Evolutionary conservation across 345 rosid genomes (phyloP), one percentile per base, ranked within the genome.

Genomic region (Mangifera indica): DNA sequence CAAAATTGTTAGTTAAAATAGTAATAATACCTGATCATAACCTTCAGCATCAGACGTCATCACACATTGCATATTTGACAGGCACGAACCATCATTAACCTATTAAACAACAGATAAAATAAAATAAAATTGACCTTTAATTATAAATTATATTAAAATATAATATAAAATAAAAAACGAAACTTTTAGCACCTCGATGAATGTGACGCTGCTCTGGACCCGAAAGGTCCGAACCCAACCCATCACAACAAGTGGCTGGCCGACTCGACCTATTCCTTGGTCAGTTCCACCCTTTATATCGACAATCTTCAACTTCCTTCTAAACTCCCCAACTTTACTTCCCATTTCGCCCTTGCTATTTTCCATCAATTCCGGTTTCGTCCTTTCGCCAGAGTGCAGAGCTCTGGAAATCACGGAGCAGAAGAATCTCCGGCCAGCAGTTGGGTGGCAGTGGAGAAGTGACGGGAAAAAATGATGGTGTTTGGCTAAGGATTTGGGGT

Each of bases 151-250:
- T 46, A 11, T 44, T 46, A 46, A 48, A 13, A 1, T 1, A 12
- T 48, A 48, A 48, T 14, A 4, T 0, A 11, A 2, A 15, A 12
- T 49, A 3, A 45, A 32, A 9, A 34, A 26, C 0, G 44, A 29
- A 21, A 10, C 15, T 32, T 34, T 3, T 11, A 17, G 82, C 59
- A 90, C 99, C 90, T 95, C 98, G 11, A 95, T 72, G 67, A 95
- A 95, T 7, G 97, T 86, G 66, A 95, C 77, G 76, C 89, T 90
- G 73, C 96, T 92, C 81, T 95, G 99, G 73, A 73, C 92, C 13
- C 99, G 86, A 60, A 95, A 85, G 20, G 98, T 92, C 22, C 98
- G 88, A 9, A 95, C 94, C 99, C 99, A 95, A 20, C 99, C 99
- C 88, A 74, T 72, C 15, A 89, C 87, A 67, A 78, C 83, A 54